Conservation (phyloP, 768 basidiomycete genomes). For the Mycena epipterygia region DNA sequence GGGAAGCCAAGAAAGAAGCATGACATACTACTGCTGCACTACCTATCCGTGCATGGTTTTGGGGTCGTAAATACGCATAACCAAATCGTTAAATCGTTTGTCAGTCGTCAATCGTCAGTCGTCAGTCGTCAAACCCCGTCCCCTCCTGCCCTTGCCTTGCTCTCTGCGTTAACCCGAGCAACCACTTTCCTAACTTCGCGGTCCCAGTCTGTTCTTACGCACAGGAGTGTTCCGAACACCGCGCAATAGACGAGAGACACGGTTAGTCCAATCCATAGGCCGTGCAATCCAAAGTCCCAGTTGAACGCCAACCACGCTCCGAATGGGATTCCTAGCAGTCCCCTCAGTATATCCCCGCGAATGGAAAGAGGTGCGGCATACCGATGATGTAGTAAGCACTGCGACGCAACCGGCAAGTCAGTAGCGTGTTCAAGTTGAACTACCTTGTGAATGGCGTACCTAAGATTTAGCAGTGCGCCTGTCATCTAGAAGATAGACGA, state of each 20-base stretch:
- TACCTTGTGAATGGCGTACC: slow-evolving; percentile 53
- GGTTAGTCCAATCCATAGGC: slow-evolving; percentile 90
- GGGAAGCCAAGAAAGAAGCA: neutral
- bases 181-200: slow-evolving; percentile 74
- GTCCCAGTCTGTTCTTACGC: slow-evolving; percentile 76
- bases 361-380: slow-evolving; percentile 30
- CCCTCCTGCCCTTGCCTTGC: slow-evolving; percentile 37
- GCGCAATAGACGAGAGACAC: slow-evolving; percentile 72
- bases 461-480: slow-evolving; percentile 86
- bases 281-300: slow-evolving; percentile 67
- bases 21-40: neutral
- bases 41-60: neutral
- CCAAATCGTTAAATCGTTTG: slow-evolving; percentile 24
- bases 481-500: slow-evolving; percentile 58
- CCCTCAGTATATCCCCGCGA: slow-evolving; percentile 8
- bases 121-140: slow-evolving; percentile 1
- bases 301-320: slow-evolving; percentile 85
- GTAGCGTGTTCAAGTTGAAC: neutral
- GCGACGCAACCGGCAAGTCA: neutral
- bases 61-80: slow-evolving; percentile 18
- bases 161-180: slow-evolving; percentile 65
- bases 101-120: neutral
- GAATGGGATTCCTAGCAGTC: slow-evolving; percentile 75
- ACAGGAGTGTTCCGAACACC: slow-evolving; percentile 65
- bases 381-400: slow-evolving; percentile 87